A percentile compares a stretch with the other conserved stretches of the same genome.
Evolutionary conservation across 768 basidiomycete species (phyloP).

Genomic region (Pulveroboletus ravenelii): DNA sequence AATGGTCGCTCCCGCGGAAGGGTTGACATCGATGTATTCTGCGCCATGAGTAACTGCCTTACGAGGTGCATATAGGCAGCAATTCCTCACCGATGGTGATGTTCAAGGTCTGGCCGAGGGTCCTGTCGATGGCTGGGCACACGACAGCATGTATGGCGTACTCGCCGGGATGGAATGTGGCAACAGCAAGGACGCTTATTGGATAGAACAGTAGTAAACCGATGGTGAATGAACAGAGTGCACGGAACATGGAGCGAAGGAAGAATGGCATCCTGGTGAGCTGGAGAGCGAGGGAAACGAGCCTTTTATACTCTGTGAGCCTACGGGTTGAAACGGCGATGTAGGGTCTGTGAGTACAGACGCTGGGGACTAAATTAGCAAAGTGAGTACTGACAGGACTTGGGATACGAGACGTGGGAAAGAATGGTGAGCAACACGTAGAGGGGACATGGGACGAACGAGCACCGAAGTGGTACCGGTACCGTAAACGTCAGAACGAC

Average conservation of each 20-base stretch:
- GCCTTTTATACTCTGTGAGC: conserved; percentile 2
- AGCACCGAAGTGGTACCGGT: too few relatives aligned
- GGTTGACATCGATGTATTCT: conserved; percentile 67
- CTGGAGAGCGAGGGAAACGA: too few relatives aligned
- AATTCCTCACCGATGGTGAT: conserved; percentile 45
- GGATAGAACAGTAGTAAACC: background rate
- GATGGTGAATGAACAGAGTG: background rate
- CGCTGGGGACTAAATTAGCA: too few relatives aligned
- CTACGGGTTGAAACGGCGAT: background rate
- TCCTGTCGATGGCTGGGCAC: conserved; percentile 42
- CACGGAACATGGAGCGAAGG: background rate
- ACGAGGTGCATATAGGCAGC: conserved; percentile 3
- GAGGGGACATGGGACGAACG: too few relatives aligned
- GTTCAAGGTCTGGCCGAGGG: conserved; percentile 29
- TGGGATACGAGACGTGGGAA: too few relatives aligned
- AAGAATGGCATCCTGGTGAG: background rate
- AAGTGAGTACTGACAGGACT: too few relatives aligned
- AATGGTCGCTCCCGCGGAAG: conserved; percentile 45
- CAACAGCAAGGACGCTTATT: background rate
- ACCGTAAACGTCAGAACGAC: too few relatives aligned
- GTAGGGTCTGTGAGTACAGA: too few relatives aligned
- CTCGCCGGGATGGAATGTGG: conserved; percentile 35
- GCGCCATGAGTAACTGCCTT: background rate
- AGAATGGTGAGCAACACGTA: too few relatives aligned
- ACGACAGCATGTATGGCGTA: conserved; percentile 32